phyloP scores from a whole-genome alignment of 495 filamentous ascomycete genomes.

The Aspergillus haitiensis region DNA sequence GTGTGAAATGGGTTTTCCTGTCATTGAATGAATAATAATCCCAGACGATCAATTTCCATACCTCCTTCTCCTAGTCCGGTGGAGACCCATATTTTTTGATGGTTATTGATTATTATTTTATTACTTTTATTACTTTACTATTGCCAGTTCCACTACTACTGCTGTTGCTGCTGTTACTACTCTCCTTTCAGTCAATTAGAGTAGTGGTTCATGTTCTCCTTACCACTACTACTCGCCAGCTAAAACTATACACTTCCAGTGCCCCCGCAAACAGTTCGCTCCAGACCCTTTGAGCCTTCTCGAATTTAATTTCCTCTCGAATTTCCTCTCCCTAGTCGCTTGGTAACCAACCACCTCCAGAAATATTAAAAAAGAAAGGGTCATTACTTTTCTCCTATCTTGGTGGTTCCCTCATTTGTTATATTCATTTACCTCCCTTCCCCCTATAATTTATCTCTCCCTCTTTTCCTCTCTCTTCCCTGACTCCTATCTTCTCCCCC shows the following conservation, averaged over 20 bases:
- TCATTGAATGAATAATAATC: background rate
- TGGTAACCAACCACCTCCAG: conserved; percentile 24
- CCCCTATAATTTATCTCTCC: too few species aligned
- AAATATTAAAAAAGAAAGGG: conserved; percentile 16
- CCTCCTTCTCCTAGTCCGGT: conserved; percentile 10
- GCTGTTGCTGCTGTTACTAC: background rate
- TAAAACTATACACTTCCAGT: conserved; percentile 5
- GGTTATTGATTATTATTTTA: conserved; percentile 7
- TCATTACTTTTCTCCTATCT: conserved; percentile 17
- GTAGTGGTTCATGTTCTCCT: conserved; percentile 3
- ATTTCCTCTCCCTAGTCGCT: conserved; percentile 25
- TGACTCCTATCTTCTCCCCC: conserved; percentile 3
- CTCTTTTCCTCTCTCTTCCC: conserved; percentile 10
- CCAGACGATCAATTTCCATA: conserved; percentile 3
- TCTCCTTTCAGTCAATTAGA: conserved; percentile 5
- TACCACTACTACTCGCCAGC: conserved; percentile 3
- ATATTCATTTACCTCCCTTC: conserved; percentile 7
- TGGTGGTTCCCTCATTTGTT: background rate
- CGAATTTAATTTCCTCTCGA: conserved; percentile 17
- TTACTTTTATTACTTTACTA: conserved; percentile 5
- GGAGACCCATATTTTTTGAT: conserved; percentile 18
- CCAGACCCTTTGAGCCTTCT: conserved; percentile 24
- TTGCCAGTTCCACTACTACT: conserved; percentile 1
- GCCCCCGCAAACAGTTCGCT: conserved; percentile 30
- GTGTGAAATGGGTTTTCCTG: background rate